Percentiles rank a stretch among this genome's conserved stretches.
These are phyloP conservation scores for Colletotrichum sp. DNA, from an alignment of 2,329 filamentous ascomycete species.

Conservation along the genomic window DNA sequence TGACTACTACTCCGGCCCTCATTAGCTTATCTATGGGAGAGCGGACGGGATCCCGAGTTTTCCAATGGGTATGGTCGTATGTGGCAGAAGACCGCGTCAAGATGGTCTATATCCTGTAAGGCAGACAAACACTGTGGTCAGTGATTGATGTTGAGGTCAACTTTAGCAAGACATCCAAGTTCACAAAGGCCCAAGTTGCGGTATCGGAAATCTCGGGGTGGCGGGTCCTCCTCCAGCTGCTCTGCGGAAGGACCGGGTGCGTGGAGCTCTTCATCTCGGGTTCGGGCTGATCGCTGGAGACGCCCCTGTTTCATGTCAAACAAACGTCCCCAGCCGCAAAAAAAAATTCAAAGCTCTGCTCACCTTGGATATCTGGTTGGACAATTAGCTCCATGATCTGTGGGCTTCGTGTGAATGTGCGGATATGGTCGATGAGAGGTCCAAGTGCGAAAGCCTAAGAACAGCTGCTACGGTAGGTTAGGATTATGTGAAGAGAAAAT, in stretches of 20 bases:
- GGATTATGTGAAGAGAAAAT: background rate
- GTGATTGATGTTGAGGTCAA: background rate
- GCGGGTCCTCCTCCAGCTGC: background rate
- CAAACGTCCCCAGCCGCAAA: background rate
- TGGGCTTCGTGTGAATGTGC: background rate
- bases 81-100: rapidly evolving
- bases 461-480: background rate
- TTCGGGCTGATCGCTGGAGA: background rate
- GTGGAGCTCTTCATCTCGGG: background rate
- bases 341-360: background rate
- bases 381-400: background rate
- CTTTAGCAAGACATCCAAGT: background rate
- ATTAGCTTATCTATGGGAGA: background rate
- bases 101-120: background rate
- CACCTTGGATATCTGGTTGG: background rate
- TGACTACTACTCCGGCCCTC: background rate
- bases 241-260: background rate
- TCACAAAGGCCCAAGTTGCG: background rate
- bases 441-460: background rate
- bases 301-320: background rate
- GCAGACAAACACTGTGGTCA: background rate
- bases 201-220: background rate
- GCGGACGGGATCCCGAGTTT: background rate
- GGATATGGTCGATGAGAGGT: background rate
- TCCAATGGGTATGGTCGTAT: background rate